Base-by-base conservation (phyloP, 306 rosid species). In the Cicer arietinum region DNA sequence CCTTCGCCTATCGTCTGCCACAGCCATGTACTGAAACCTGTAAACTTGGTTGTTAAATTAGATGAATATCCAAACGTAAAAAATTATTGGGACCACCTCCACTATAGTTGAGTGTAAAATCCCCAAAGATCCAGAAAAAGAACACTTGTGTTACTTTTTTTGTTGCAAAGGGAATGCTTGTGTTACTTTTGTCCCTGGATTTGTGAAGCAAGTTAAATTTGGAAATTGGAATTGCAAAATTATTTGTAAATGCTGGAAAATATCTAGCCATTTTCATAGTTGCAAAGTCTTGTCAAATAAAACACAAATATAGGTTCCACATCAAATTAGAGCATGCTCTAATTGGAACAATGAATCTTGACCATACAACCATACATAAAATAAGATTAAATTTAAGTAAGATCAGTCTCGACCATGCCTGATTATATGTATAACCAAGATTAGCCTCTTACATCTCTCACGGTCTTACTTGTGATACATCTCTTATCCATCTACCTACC, bases 21-120 rank as follows among this genome's bases (percentile, higher is more conserved):
- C 16, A 76, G 92, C 97, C 98, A 93, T 93, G 80, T 91, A 91
- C 14, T 85, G 92, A 80, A 91, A 94, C 96, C 98, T 86, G 77
- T 42, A 86, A 57, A 69, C 64, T 77, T 76, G 68, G 67, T 79
- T 57, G 88, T 84, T 56, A 84, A 80, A 76, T 16, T 20, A 37
- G 83, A 73, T 68, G 77, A 71, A 77, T 58, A 74, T 61, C 64
- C 57, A 63, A 67, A 76, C 48, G 39, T 14, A 70, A 77, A 72
- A 12, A 71, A 30, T 37, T 37, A 46, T 22, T 84, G 82, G 42
- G 54, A 83, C 80, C 88, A 85, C 79, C 86, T 88, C 84, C 41
- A 63, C 65, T 48, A 56, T 52, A 52, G 60, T 74, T 75, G 41
- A 75, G 67, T 45, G 75, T 40, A 48, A 58, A 7, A 65, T 42